A percentile compares a stretch with the other conserved stretches of the same genome.
Conservation (phyloP, 805 yeast species). For the Blastobotrys attinorum region DNA sequence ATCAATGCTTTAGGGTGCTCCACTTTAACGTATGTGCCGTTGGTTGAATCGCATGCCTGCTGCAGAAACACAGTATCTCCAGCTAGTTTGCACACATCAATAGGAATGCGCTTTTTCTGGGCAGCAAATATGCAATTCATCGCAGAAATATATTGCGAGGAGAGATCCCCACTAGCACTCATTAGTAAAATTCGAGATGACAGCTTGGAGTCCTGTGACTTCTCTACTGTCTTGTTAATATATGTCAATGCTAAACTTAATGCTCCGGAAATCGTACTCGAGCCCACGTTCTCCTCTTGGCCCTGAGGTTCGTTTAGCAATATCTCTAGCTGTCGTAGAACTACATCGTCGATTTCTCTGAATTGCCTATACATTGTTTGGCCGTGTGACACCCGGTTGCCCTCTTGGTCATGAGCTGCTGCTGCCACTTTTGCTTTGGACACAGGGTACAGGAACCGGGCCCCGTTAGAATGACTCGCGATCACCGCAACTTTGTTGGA, state of each 20-base stretch:
- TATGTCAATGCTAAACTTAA: constrained; percentile 74
- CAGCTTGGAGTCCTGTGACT: constrained; percentile 38
- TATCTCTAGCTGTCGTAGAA: constrained; percentile 49
- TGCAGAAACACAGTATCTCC: constrained; percentile 74
- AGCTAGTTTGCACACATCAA: constrained; percentile 83
- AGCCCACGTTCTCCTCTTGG: constrained; percentile 20
- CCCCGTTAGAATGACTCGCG: constrained; percentile 64
- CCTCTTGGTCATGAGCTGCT: constrained; percentile 6
- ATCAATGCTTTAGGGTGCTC: constrained; percentile 66
- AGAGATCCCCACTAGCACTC: constrained; percentile 63
- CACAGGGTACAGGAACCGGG: constrained; percentile 61
- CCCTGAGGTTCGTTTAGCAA: constrained; percentile 31
- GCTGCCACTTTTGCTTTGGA: constrained; percentile 2
- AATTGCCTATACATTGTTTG: constrained; percentile 77
- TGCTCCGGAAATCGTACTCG: constrained; percentile 58
- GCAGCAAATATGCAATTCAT: constrained; percentile 97
- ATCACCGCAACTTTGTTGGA: constrained; percentile 78
- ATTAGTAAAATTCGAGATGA: constrained; percentile 61
- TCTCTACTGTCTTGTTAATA: constrained; percentile 56
- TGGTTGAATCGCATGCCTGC: constrained; percentile 92
- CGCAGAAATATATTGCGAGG: constrained; percentile 78
- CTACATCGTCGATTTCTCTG: constrained; percentile 64
- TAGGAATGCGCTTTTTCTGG: constrained; percentile 75
- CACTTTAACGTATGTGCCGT: constrained; percentile 74
- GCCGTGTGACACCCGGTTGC: constrained; percentile 27